Conservation (phyloP, 768 basidiomycete species). For the Punctularia strigosozonata region DNA sequence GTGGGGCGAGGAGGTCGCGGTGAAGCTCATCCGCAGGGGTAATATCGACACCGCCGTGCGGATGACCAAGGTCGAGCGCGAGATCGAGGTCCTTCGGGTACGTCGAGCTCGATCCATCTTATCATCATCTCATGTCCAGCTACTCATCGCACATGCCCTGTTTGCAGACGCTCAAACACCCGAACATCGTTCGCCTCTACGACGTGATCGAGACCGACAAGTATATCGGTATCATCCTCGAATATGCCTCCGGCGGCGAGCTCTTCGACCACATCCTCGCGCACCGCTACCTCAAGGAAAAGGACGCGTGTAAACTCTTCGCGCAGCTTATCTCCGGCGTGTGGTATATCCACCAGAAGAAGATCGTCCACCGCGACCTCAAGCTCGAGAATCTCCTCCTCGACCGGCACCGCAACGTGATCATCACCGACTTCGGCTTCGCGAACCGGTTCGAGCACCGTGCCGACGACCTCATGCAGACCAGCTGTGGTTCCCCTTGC, state of each 20-base stretch:
- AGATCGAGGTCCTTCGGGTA: constrained; percentile 94
- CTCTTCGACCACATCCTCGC: constrained; percentile 98
- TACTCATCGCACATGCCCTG: background rate
- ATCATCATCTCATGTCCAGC: constrained; percentile 9
- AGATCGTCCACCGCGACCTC: constrained; percentile 98
- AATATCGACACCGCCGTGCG: constrained; percentile 80
- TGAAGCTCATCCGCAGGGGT: constrained; percentile 90
- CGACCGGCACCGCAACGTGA: constrained; percentile 94
- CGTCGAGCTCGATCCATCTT: constrained; percentile 18
- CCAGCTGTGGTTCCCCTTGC: constrained; percentile 93
- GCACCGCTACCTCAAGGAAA: constrained; percentile 90
- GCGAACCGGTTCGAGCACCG: constrained; percentile 95
- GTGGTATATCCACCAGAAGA: constrained; percentile 98
- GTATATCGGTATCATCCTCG: constrained; percentile 98
- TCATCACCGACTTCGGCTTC: constrained; percentile 99
- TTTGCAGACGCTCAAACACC: constrained; percentile 80
- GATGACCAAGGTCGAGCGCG: constrained; percentile 92
- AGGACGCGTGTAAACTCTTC: constrained; percentile 90
- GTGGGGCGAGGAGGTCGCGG: constrained; percentile 97
- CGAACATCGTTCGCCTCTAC: constrained; percentile 95
- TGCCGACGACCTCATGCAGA: constrained; percentile 94
- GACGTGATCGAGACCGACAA: constrained; percentile 99
- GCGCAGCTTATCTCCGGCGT: constrained; percentile 97
- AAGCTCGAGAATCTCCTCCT: constrained; percentile 97
- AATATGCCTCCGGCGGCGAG: constrained; percentile 97